Evolutionary conservation across 768 basidiomycete genomes (phyloP), one percentile per base, ranked within the genome.

Genomic region (Tulasnella sp.): DNA sequence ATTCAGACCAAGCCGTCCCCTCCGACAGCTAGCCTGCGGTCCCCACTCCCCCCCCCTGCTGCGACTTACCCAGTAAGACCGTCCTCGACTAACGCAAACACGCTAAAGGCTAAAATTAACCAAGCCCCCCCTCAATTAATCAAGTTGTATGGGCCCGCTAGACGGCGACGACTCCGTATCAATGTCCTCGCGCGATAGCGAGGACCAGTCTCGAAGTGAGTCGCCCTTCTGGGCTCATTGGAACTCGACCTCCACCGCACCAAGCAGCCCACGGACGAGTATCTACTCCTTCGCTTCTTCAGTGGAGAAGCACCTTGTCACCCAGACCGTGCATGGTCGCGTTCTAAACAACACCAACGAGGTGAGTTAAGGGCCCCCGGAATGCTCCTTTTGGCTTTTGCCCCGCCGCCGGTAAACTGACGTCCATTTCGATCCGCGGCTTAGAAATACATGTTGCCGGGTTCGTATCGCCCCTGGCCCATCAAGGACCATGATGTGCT

Each of bases 241-340:
- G 64, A 12, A 69, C 64, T 11, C 54, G 24, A 64, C n/a, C 54
- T 6, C 58, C 64, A 69, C 64, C 64, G 64, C 64, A 37, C 64
- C 64, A 37, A 69, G 64, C 64, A 69, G 64, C 6, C 64, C 64
- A 69, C 64, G 64, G 64, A 69, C 64, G 4, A 75, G 74, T 9
- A 58, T 76, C 46, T 76, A 76, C 54, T 76, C 76, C 37, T 76
- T 50, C 76, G 34, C 76, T 37, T 76, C 76, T 50, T 76, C 76
- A 76, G 76, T 76, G 44, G 76, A 76, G 46, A 58, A 46, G 42
- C 41, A 58, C 28, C n/a, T 58, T 11, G 37, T 50, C 46, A 37
- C 54, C 28, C 76, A 58, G 76, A 58, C 46, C 54, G 34, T 76
- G 16, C 76, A 76, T 34, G 76, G 76, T 44, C 46, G 76, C 2